Base-by-base conservation (phyloP, 2,329 filamentous ascomycete genomes). In the Aphanocladium album region DNA sequence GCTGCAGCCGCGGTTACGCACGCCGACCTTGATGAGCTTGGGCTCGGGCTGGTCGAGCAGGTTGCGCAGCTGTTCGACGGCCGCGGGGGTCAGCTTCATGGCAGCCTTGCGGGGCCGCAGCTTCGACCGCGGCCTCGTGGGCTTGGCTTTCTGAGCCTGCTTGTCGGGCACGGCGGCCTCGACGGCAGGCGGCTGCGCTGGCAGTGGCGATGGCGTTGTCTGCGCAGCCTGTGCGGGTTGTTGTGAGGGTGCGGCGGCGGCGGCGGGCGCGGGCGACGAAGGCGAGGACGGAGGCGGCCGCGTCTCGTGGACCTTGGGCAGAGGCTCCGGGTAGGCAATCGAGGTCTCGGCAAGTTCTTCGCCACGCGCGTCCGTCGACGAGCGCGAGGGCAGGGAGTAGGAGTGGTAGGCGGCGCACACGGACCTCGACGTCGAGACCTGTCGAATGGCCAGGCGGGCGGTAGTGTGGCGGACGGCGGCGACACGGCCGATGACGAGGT, bases 1-100 rank as follows among this genome's bases (percentile, higher is more conserved):
- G 57, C 92, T 97, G 76, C 95, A 99, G 11, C 95, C 95, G 65
- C 91, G 85, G 75, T 96, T 97, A 74, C 89, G 91, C 63, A 98
- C 95, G 14, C 95, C 93, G 6, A 99, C 90, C 68, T 95, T 88
- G 73, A 99, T 96, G 65, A 96, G 82, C 77, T 96, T 96, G 2
- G 93, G 92, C 27, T 95, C 87, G 0, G 95, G 95, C 69, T 92
- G 88, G 63, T 93, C 85, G 7, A 97, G 83, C 41, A 99, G 77
- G 19, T 83, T 81, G 61, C 85, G 85, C 37, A 99, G 80, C 68
- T 96, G 92, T 51, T 87, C 80, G 2, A 96, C 88, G 0, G 95
- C 95, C 1, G 86, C 78, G 0, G 90, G 84, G 0, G 93, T 93
- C 25, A 99, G 82, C 66, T 85, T 91, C 80, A 99, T 93, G 2